phyloP scores from a whole-genome alignment of 2,329 filamentous ascomycete species.

The Aureobasidium pullulans region DNA sequence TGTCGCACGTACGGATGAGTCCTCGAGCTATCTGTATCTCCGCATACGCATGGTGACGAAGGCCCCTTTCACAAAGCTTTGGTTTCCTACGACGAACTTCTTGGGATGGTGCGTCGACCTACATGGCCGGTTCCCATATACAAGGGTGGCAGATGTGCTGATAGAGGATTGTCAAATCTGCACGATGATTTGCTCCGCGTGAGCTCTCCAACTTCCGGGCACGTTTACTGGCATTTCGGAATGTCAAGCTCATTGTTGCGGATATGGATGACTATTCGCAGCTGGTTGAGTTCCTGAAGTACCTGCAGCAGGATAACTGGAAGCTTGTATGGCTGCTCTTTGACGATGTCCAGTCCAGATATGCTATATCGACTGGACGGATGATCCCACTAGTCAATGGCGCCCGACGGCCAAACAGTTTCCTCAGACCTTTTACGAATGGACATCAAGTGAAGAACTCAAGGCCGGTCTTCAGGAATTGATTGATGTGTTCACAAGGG shows the following conservation, averaged over 20 bases:
- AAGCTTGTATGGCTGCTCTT: too few relatives aligned
- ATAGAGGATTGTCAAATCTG: not conserved
- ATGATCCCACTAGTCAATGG: too few relatives aligned
- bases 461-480: too few relatives aligned
- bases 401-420: too few relatives aligned
- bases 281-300: not conserved
- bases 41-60: too few relatives aligned
- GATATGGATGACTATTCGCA: not conserved
- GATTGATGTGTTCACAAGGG: too few relatives aligned
- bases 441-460: too few relatives aligned
- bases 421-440: too few relatives aligned
- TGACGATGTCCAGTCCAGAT: too few relatives aligned
- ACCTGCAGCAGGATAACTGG: not conserved
- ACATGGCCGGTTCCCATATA: not conserved
- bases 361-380: too few relatives aligned
- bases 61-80: too few relatives aligned
- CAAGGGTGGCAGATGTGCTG: not conserved
- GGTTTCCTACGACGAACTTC: not conserved
- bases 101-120: not conserved
- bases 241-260: not conserved
- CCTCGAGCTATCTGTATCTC: not conserved
- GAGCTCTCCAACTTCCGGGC: not conserved
- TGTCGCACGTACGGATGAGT: not conserved
- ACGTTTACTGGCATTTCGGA: not conserved
- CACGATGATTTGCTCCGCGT: not conserved